Evolutionary conservation across 176 grass and related monocot genomes (phyloP).

Genomic region (Aegilops speltoides): DNA sequence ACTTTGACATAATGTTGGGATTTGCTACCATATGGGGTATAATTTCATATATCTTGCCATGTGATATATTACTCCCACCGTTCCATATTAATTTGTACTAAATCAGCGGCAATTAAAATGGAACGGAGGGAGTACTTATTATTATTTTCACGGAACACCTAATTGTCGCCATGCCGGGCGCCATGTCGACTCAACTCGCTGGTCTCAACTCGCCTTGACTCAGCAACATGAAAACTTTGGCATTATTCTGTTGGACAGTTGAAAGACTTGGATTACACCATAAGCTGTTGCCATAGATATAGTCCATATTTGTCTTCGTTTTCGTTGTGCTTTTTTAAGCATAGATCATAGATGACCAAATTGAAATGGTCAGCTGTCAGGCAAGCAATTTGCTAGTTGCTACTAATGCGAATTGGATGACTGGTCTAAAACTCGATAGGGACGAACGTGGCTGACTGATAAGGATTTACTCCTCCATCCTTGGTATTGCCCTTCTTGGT

Average conservation of each 20-base stretch:
- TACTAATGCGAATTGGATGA: slow-evolving; percentile 6
- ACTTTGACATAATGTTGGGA: not conserved
- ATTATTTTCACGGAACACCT: not conserved
- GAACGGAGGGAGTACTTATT: not conserved
- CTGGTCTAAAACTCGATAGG: not conserved
- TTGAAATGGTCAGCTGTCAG: slow-evolving; percentile 1
- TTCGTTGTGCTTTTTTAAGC: not conserved
- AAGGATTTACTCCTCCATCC: not conserved
- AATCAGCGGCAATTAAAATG: too few relatives aligned
- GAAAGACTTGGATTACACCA: not conserved
- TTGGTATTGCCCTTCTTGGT: not conserved
- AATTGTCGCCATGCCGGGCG: not conserved
- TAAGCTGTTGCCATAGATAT: not conserved
- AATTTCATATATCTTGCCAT: not conserved
- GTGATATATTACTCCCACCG: not conserved
- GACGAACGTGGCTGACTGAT: not conserved
- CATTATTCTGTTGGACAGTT: not conserved
- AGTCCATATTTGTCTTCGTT: not conserved
- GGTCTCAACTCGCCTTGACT: not conserved
- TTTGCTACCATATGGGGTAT: not conserved
- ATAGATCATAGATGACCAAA: slow-evolving; percentile 13
- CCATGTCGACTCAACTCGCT: not conserved
- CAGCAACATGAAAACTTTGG: not conserved
- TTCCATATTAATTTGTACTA: too few relatives aligned
- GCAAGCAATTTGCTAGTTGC: not conserved